Evolutionary conservation across 352 stramenopile genomes (phyloP), one percentile per base, ranked within the genome.

Genomic region (Globisporangium paddicum): DNA sequence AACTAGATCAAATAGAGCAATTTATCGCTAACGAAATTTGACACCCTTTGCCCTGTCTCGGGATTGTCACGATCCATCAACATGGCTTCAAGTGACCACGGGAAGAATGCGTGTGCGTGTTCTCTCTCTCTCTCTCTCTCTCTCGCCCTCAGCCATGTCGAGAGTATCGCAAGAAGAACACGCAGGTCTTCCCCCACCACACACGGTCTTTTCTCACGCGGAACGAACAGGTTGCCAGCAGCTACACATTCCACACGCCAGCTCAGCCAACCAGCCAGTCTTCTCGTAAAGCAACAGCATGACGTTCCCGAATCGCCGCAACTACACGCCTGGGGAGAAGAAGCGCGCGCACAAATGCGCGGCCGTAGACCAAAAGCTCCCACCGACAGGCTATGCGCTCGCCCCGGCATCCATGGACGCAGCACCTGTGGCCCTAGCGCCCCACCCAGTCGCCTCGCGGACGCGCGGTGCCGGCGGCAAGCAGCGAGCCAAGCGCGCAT

Each of bases 301-400:
- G 79, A 85, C 81, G 66, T 71, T 89, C 19, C 79, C 81, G 18
- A 89, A 89, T 60, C 77, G 72, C 40, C 4, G 42, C 48, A 68
- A 71, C 51, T 90, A 89, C 68, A 66, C 54, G 18, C 69, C 72
- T 14, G 72, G 74, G 28, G 71, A 82, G 42, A 73, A 77, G 59
- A 69, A 72, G 47, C 64, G 63, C 28, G 56, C 72, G 48, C 63
- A 46, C 14, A 80, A 80, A 54, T 66, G 59, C 55, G 56, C 55
- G 40, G 5, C 38, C 23, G 28, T n/a, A n/a, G 56, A 62, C 35
- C 14, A 52, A 7, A 55, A 56, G 25, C 53, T 25, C 16, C 23
- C 25, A n/a, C 21, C 5, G 5, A 6, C 19, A 49, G 28, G 13
- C 11, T 13, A 42, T 19, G 34, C 56, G 23, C 34, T 35, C 23